Base-by-base conservation (phyloP, 441 rosid species). In the Iberis amara region DNA sequence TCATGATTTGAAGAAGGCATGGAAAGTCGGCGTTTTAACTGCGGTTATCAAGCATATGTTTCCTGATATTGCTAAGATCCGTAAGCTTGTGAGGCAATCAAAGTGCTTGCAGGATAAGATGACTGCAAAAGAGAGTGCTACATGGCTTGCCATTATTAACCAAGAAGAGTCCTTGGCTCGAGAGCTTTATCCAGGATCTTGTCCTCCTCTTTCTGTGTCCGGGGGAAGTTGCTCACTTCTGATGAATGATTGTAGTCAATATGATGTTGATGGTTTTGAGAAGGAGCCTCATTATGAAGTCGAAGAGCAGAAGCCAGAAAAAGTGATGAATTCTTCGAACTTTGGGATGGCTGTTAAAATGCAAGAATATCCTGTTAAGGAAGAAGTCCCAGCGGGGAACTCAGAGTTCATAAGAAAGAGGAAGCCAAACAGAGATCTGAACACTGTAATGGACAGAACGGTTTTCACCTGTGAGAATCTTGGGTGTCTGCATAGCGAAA, bases 41-140 rank as follows among this genome's bases (percentile, higher is more conserved):
- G 35, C 35, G 1, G 35, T 31, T 31, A 31, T 31, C 35, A 31
- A 31, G 35, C 35, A 31, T 31, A 31, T 31, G 35, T 31, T 31
- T 31, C 35, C 35, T 7, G 35, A 31, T 31, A 31, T 31, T 31
- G 35, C 35, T 7, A 31, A 31, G 35, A 31, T 31, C 8, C 35
- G 35, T 31, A 31, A 31, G 35, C 35, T 31, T 8, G 35, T 31
- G 35, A 31, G 35, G 35, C 35, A 92, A 52, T 86, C 95, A 0
- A 92, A 92, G 59, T 86, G 99, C 65, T 76, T 92, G 65, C 99
- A 92, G 77, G 99, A 92, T 62, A 92, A 92, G 76, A 92, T 92
- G 99, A 92, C 99, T 5, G 99, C 99, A 14, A 92, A 89, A 62
- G 99, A 92, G 71, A 89, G 94, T 68, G 81, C 96, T 15, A 92